Percentiles rank a stretch among this genome's conserved stretches.
Evolutionary conservation across 352 stramenopile species (phyloP).

Genomic region (Thraustochytrium sp.): DNA sequence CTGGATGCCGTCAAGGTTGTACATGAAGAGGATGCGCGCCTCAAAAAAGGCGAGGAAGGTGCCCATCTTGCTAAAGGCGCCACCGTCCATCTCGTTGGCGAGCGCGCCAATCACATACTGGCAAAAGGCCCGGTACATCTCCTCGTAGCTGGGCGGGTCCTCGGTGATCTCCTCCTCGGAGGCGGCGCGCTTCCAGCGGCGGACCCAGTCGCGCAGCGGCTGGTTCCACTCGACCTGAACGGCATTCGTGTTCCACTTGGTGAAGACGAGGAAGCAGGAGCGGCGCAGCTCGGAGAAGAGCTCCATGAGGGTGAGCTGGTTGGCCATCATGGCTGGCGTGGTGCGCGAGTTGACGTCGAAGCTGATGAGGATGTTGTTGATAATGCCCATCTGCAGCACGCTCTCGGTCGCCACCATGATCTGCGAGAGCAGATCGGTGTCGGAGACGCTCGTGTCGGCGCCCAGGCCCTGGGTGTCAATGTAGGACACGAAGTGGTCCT

Average conservation of each 20-base stretch:
- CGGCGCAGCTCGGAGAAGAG: slow-evolving; percentile 42
- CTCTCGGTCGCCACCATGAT: slow-evolving; percentile 43
- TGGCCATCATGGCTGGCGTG: slow-evolving; percentile 43
- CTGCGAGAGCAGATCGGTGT: slow-evolving; percentile 43
- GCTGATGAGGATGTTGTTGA: slow-evolving; percentile 45
- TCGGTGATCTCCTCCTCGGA: slow-evolving; percentile 21
- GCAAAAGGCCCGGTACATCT: slow-evolving; percentile 42
- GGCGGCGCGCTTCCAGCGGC: slow-evolving; percentile 14
- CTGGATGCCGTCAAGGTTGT: slow-evolving; percentile 44
- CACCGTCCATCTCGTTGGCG: slow-evolving; percentile 44
- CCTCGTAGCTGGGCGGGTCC: slow-evolving; percentile 43
- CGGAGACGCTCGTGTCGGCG: slow-evolving; percentile 40
- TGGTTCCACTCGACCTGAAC: slow-evolving; percentile 45
- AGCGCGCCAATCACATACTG: slow-evolving; percentile 38
- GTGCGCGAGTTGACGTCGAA: slow-evolving; percentile 44
- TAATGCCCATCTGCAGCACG: slow-evolving; percentile 42
- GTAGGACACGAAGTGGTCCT: slow-evolving; percentile 42
- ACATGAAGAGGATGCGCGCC: slow-evolving; percentile 35
- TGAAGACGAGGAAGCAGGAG: slow-evolving; percentile 43
- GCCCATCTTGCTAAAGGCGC: slow-evolving; percentile 42
- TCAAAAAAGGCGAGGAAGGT: slow-evolving; percentile 45
- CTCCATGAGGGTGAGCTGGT: slow-evolving; percentile 45
- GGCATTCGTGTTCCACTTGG: slow-evolving; percentile 42
- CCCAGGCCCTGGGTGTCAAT: slow-evolving; percentile 42
- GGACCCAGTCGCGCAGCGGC: slow-evolving; percentile 39